Percentiles rank a stretch among this genome's conserved stretches.
These are phyloP conservation scores for Takashimella koratensis DNA, from an alignment of 1,284 basidiomycete genomes.

Conservation along the genomic window DNA sequence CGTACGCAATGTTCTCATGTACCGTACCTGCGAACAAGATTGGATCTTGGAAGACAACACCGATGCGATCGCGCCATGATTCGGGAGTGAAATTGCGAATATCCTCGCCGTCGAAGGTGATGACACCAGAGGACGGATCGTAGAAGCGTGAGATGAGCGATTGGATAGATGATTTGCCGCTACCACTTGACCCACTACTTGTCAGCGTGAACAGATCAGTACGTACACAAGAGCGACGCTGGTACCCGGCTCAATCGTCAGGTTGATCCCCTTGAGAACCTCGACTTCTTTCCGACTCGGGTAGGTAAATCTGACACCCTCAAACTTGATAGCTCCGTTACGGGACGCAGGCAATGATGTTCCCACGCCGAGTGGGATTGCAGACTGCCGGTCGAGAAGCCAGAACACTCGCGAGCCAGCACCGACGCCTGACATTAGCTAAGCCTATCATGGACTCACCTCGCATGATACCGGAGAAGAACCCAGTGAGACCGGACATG, in stretches of 20 bases:
- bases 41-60: constrained; percentile 73
- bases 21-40: constrained; percentile 70
- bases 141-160: constrained; percentile 87
- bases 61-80: constrained; percentile 81
- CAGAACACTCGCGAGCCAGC: constrained; percentile 91
- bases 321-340: constrained; percentile 69
- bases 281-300: constrained; percentile 73
- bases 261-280: constrained; percentile 71
- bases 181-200: constrained; percentile 75
- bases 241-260: constrained; percentile 74
- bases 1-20: constrained; percentile 90
- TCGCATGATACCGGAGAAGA: constrained; percentile 51
- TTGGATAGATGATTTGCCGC: constrained; percentile 89
- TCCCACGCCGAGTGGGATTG: constrained; percentile 65
- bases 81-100: constrained; percentile 76
- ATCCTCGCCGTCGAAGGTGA: constrained; percentile 84
- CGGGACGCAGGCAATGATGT: constrained; percentile 55
- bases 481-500: constrained; percentile 49
- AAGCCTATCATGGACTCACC: constrained; percentile 20
- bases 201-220: background rate
- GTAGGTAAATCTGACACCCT: constrained; percentile 79
- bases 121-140: constrained; percentile 75
- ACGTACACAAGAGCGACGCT: constrained; percentile 83
- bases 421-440: constrained; percentile 67
- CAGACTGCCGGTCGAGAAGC: constrained; percentile 74